A percentile compares a stretch with the other conserved stretches of the same genome.
Evolutionary conservation across 257 asterid genomes (phyloP).

Genomic region (Schizonepeta tenuifolia): DNA sequence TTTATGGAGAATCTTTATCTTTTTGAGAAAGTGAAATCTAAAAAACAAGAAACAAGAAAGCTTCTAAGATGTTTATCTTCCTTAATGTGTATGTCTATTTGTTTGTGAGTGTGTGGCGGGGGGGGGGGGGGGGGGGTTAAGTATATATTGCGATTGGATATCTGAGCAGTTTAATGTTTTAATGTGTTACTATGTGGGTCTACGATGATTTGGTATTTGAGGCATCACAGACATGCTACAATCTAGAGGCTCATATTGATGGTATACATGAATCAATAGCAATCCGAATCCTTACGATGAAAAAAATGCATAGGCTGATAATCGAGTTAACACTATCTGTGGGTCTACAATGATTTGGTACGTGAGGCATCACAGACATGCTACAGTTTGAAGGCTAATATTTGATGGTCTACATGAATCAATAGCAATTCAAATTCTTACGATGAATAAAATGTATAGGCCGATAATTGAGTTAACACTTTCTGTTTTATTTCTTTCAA

Average conservation of each 20-base stretch:
- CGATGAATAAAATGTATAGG: neutral
- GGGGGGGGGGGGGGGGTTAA: no score
- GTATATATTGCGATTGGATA: neutral
- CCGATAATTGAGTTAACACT: neutral
- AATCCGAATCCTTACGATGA: conserved; percentile 22
- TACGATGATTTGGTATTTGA: conserved; percentile 18
- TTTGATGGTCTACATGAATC: conserved; percentile 22
- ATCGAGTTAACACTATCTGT: no score
- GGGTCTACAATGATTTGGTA: conserved; percentile 13
- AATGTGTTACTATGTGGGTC: no score
- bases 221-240: conserved; percentile 22
- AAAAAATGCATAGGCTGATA: neutral
- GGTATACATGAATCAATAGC: conserved; percentile 24
- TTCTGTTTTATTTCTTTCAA: conserved; percentile 16
- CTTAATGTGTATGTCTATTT: no score
- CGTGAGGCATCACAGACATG: conserved; percentile 22
- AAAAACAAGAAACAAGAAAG: no score
- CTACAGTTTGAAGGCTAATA: conserved; percentile 6
- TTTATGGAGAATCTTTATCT: no score
- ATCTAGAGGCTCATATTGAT: conserved; percentile 18
- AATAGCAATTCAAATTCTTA: conserved; percentile 29
- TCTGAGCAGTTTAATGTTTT: conserved; percentile 17
- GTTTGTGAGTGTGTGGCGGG: no score
- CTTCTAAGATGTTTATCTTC: no score
- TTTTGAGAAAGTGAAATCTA: no score